These are phyloP conservation scores for Fusarium sacchari DNA, from an alignment of 2,329 filamentous ascomycete species.

Conservation along the genomic window DNA sequence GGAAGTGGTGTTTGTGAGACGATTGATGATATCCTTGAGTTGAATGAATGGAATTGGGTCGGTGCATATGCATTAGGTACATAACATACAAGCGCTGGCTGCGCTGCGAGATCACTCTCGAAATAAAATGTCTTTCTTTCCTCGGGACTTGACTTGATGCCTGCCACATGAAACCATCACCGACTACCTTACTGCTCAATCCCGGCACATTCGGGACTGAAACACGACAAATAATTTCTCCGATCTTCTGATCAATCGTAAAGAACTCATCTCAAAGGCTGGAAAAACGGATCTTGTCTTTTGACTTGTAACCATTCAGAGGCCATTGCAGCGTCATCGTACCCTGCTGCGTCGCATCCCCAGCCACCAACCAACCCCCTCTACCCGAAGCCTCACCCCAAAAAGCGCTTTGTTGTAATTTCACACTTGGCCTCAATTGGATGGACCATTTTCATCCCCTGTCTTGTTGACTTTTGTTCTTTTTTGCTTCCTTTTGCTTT, in stretches of 20 bases:
- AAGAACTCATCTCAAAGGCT: slow-evolving; percentile 16
- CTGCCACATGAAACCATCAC: background rate
- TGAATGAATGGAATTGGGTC: slow-evolving; percentile 40
- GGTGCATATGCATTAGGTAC: slow-evolving; percentile 28
- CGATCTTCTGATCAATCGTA: slow-evolving; percentile 12
- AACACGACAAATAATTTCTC: background rate
- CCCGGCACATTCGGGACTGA: background rate
- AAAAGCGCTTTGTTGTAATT: slow-evolving; percentile 22
- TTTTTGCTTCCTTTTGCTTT: slow-evolving; percentile 6
- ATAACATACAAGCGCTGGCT: slow-evolving; percentile 33
- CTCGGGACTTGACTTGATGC: background rate
- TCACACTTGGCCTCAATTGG: slow-evolving; percentile 19
- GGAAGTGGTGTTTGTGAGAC: background rate
- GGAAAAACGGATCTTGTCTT: background rate
- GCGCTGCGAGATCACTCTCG: slow-evolving; percentile 43
- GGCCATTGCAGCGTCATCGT: slow-evolving; percentile 11
- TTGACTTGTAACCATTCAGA: slow-evolving; percentile 36
- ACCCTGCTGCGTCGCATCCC: slow-evolving; percentile 20
- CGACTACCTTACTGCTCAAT: background rate
- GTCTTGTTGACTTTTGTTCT: background rate
- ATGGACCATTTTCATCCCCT: slow-evolving; percentile 2
- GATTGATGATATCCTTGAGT: slow-evolving; percentile 42
- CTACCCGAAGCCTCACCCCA: slow-evolving; percentile 21
- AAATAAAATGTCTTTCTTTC: slow-evolving; percentile 43
- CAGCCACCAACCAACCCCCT: slow-evolving; percentile 39